phyloP scores from a whole-genome alignment of 1,139 yeast genomes.

The Taiozyma onychis region DNA sequence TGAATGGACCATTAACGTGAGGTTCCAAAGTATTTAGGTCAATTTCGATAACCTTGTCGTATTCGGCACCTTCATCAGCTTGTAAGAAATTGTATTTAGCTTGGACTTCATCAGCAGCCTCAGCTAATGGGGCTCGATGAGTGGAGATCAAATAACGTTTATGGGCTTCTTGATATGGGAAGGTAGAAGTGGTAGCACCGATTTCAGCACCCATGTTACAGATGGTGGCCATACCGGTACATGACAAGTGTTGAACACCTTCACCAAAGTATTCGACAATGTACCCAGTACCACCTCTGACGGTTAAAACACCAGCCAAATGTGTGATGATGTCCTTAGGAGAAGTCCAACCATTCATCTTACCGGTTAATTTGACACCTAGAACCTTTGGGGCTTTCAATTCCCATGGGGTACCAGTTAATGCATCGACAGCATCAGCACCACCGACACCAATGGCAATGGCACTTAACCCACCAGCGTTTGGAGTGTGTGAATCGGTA shows the following conservation, averaged over 20 bases:
- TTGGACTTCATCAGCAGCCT: conserved; percentile 67
- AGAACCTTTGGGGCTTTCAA: conserved; percentile 90
- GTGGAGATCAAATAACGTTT: conserved; percentile 76
- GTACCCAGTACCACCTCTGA: conserved; percentile 96
- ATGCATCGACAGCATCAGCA: conserved; percentile 97
- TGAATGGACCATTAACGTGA: conserved; percentile 89
- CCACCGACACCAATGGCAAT: conserved; percentile 99
- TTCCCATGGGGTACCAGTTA: conserved; percentile 99
- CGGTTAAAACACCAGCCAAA: conserved; percentile 86
- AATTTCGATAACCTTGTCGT: conserved; percentile 79
- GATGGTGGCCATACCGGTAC: conserved; percentile 99
- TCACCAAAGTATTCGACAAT: conserved; percentile 95
- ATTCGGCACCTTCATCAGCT: conserved; percentile 80
- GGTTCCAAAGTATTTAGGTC: conserved; percentile 76
- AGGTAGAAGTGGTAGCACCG: conserved; percentile 95
- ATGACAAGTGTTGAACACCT: conserved; percentile 78
- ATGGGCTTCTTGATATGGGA: conserved; percentile 93
- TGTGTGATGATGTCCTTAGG: conserved; percentile 94
- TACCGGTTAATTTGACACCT: conserved; percentile 89
- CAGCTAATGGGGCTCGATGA: conserved; percentile 73
- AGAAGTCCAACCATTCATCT: conserved; percentile 85
- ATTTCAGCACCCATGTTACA: conserved; percentile 99
- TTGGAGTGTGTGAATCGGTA: conserved; percentile 96
- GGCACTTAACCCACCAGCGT: conserved; percentile 97
- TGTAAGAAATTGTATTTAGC: conserved; percentile 53